Percentiles rank a stretch among this genome's conserved stretches.
phyloP scores from a whole-genome alignment of 345 rosid species.

The Moricandia arvensis region DNA sequence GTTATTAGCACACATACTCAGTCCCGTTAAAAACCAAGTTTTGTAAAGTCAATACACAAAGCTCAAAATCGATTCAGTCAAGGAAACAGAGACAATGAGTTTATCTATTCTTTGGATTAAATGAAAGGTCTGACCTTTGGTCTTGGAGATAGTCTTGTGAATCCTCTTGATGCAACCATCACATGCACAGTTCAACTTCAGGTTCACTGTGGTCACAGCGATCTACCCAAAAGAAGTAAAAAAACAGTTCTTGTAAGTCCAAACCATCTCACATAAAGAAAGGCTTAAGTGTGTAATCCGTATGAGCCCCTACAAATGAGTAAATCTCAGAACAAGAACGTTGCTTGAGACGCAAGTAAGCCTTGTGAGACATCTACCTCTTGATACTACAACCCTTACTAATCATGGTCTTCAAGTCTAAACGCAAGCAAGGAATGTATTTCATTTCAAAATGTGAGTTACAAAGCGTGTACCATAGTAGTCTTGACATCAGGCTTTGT shows the following conservation, averaged over 20 bases:
- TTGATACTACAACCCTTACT: neutral
- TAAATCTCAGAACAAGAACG: neutral
- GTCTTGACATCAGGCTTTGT: slow-evolving; percentile 34
- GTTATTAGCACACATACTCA: neutral
- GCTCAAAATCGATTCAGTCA: no score
- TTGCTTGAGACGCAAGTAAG: slow-evolving; percentile 19
- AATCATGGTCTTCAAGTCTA: neutral
- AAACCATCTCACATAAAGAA: slow-evolving; percentile 29
- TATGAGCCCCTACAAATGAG: no score
- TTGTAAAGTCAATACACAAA: neutral
- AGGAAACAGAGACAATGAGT: no score
- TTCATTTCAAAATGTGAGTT: neutral
- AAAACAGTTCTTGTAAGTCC: neutral
- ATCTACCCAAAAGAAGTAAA: slow-evolving; percentile 18
- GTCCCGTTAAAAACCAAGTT: neutral
- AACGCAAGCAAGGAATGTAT: neutral
- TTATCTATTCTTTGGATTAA: neutral
- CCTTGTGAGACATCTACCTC: neutral
- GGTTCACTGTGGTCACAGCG: slow-evolving; percentile 58
- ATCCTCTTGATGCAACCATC: slow-evolving; percentile 77
- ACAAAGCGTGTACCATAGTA: slow-evolving; percentile 24
- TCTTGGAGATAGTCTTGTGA: slow-evolving; percentile 42
- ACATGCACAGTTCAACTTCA: slow-evolving; percentile 66
- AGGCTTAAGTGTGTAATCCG: no score
- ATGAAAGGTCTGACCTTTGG: slow-evolving; percentile 48